A percentile compares a stretch with the other conserved stretches of the same genome.
These are phyloP conservation scores for Mycosarcoma maydis DNA, from an alignment of 1,284 basidiomycete genomes.

Conservation along the genomic window DNA sequence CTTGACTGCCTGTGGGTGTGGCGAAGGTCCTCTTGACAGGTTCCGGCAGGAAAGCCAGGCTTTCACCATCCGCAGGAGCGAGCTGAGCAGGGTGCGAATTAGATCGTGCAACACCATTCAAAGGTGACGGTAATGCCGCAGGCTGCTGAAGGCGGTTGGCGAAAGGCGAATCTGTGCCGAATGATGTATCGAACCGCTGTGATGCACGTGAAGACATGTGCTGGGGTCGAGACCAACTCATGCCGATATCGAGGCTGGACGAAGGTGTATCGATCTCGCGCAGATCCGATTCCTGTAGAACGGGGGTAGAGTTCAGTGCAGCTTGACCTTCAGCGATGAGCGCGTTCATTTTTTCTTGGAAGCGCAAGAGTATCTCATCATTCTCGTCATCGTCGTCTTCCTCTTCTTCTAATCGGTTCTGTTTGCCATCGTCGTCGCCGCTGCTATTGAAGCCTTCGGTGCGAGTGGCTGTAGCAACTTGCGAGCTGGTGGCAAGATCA, in stretches of 20 bases:
- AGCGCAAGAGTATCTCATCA: conserved; percentile 46
- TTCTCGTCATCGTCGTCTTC: conserved; percentile 39
- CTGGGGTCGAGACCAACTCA: conserved; percentile 6
- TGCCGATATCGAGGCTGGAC: conserved; percentile 10
- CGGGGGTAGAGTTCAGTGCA: conserved; percentile 45
- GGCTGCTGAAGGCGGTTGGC: neutral
- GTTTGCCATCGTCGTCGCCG: neutral
- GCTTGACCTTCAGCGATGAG: conserved; percentile 53
- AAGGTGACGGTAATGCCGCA: neutral
- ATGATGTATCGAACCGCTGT: conserved; percentile 13
- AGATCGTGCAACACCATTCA: conserved; percentile 4
- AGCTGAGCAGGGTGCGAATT: conserved; percentile 16
- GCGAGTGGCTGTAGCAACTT: neutral
- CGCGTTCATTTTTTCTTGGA: conserved; percentile 48
- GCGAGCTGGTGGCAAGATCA: neutral
- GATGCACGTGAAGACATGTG: conserved; percentile 7
- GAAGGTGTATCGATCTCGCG: conserved; percentile 31
- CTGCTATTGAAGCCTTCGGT: neutral
- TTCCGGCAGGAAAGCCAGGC: conserved; percentile 13
- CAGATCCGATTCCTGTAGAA: conserved; percentile 38
- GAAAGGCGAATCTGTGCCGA: conserved; percentile 14
- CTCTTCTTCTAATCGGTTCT: neutral
- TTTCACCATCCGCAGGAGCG: neutral
- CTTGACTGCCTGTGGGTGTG: conserved; percentile 1
- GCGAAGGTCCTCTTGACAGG: conserved; percentile 32